Evolutionary conservation across 139 green algal species (phyloP), one percentile per base, ranked within the genome.

Genomic region (Haematococcus lacustris): DNA sequence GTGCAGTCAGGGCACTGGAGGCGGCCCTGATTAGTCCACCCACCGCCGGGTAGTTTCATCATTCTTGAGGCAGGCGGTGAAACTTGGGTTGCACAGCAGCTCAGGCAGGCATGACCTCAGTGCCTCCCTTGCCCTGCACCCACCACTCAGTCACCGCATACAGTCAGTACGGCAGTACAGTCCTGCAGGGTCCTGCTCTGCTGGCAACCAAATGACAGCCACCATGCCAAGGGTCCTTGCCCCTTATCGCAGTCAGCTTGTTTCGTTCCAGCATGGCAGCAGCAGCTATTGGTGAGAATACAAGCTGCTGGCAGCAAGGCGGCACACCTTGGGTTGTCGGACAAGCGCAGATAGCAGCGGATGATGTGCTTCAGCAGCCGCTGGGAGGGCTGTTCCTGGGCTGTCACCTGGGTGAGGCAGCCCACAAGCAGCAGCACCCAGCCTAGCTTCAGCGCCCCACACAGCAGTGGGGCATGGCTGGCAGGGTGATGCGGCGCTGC

Each of bases 341-440:
- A 88, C 25, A 99, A 86, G 2, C 95, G 83, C 77, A 99, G 88
- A 80, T 99, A 99, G 83, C 95, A 99, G 47, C 95, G 82, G 64
- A 99, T 94, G 79, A 99, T 98, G 89, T 99, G 95, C 86, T 99
- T 99, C 4, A 99, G 87, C 71, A 99, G 87, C 2, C 95, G 87
- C 63, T 96, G 90, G 13, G 84, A 93, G 5, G 93, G 95, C 82
- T 93, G 85, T 81, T 97, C 92, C 51, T 63, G 50, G 28, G 70
- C 64, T 33, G 84, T 76, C 7, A 76, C 82, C 73, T 64, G 53
- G 9, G 43, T 53, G 43, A 53, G 9, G 43, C 43, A 17, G 43
- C 43, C 9, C 43, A 53, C 43, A 53, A 53, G 43, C 43, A 53
- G 17, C 43, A 9, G 9, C 43, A 53, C 43, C n/a, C n/a, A n/a